These are phyloP conservation scores for Xylariaceae sp. DNA, from an alignment of 2,329 filamentous ascomycete genomes.

Conservation along the genomic window DNA sequence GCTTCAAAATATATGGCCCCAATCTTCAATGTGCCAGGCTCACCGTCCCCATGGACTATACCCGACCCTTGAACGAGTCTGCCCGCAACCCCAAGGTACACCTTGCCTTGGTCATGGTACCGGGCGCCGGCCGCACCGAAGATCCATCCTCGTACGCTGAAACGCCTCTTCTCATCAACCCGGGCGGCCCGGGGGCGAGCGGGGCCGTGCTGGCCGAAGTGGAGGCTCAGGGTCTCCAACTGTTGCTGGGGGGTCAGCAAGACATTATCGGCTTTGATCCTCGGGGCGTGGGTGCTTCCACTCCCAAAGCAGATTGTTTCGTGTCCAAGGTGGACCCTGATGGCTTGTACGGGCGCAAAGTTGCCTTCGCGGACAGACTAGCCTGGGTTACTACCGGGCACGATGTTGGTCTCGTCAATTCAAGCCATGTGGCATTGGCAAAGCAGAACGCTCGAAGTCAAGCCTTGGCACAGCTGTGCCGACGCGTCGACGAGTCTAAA, in stretches of 20 bases:
- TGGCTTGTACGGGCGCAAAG: constrained; percentile 23
- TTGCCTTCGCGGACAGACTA: constrained; percentile 30
- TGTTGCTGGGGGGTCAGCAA: constrained; percentile 34
- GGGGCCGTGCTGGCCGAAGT: constrained; percentile 30
- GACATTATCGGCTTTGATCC: constrained; percentile 46
- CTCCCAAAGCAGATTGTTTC: constrained; percentile 37
- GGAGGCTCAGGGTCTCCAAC: constrained; percentile 30
- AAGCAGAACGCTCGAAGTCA: constrained; percentile 26
- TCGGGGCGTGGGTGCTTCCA: constrained; percentile 37
- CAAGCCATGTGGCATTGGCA: constrained; percentile 29
- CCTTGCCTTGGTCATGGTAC: constrained; percentile 33
- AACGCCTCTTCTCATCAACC: constrained; percentile 40
- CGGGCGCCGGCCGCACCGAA: constrained; percentile 28
- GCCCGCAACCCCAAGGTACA: constrained; percentile 32
- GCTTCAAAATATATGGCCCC: constrained; percentile 27
- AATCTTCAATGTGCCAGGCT: constrained; percentile 38
- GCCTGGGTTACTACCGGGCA: constrained; percentile 29
- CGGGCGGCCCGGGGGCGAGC: constrained; percentile 42
- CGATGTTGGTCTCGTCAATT: constrained; percentile 33
- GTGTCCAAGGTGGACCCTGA: constrained; percentile 18
- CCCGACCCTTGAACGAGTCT: constrained; percentile 35
- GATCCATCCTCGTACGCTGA: constrained; percentile 30
- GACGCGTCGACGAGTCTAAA: constrained; percentile 24
- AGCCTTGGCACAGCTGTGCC: constrained; percentile 31
- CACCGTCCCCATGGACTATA: constrained; percentile 43